Evolutionary conservation across 1,284 basidiomycete species (phyloP), one percentile per base, ranked within the genome.

Genomic region (Athelia psychrophila): DNA sequence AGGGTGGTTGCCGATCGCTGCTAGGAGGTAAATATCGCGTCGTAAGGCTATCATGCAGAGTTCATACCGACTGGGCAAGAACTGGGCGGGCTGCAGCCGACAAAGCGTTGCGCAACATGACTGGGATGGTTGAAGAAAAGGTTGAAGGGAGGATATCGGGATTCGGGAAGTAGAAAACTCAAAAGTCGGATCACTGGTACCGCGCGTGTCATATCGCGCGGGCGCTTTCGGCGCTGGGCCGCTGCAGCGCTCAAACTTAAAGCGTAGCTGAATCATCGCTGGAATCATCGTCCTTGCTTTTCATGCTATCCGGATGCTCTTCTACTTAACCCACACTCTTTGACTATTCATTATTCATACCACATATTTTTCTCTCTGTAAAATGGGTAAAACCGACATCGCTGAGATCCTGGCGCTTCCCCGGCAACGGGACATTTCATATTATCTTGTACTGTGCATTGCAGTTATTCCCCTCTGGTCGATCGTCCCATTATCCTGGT

Each of bases 1-100:
- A 92, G 80, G 36, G 90, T 91, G 40, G 91, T 92, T 47, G 88
- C 91, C 58, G 80, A 67, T 66, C 88, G 76, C 86, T 88, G 64
- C 27, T 47, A 51, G 46, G 50, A 35, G 30, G 18, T 42, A 15
- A 18, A 23, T 25, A 36, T 15, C 48, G n/a, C 36, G 42, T 45
- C 51, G 36, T 44, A 47, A 50, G 27, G 24, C 15, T 49, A 19
- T 19, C 53, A 51, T 48, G 24, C 35, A 33, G 45, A 9, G 48
- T 19, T 69, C 78, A 56, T 59, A 88, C 86, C 9, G 80, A 71
- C 52, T 81, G 78, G 18, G 71, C 58, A 48, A 77, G 58, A 47
- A 73, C 68, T 44, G 87, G 79, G 56, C 86, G 84, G 52, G 76
- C 69, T 53, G 75, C 74, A n/a, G 77, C 67, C 55, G 79, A 72